Evolutionary conservation across 2,329 filamentous ascomycete species (phyloP), one percentile per base, ranked within the genome.

Genomic region (Cladosporium phlei): DNA sequence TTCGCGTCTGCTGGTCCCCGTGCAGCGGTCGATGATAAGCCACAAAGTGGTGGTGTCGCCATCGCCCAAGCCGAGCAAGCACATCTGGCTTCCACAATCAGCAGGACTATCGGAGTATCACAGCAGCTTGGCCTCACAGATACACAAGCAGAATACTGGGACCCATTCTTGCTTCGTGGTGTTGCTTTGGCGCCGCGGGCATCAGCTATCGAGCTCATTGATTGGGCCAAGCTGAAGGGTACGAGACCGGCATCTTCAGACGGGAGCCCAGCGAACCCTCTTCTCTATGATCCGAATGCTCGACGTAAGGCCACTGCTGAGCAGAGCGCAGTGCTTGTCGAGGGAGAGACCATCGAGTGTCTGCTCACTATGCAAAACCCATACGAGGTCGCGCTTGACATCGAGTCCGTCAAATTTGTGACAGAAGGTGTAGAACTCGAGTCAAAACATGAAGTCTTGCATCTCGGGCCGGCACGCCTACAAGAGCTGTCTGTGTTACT

Each of bases 241-340:
- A 14, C 33, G 12, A 29, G 42, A 12, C 42, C 42, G 7, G 25
- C 40, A 7, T 37, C 42, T 14, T 45, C 42, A 24, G n/a, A 35
- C 9, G 22, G 24, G 2, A 8, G 37, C 12, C 27, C 42, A n/a
- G 25, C 75, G 53, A 88, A 93, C 51, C 93, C 93, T 0, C 95
- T 98, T 57, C 86, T 98, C 48, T 95, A 97, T 63, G 96, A 96
- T 59, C 88, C 93, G 0, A 97, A 96, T 59, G 69, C 89, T 16
- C 88, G 89, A 65, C 76, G 69, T 46, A 71, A 71, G 14, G 69
- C 65, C 19, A 72, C 75, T 2, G 71, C 78, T 10, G 82, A 51
- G 24, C 50, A 56, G 10, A 59, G 89, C 49, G 77, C 76, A 48
- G 77, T 88, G 1, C 72, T 96, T 22, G 86, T 97, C 16, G 82